Conservation (phyloP, 2,329 filamentous ascomycete genomes). For the Falciphora oryzae region DNA sequence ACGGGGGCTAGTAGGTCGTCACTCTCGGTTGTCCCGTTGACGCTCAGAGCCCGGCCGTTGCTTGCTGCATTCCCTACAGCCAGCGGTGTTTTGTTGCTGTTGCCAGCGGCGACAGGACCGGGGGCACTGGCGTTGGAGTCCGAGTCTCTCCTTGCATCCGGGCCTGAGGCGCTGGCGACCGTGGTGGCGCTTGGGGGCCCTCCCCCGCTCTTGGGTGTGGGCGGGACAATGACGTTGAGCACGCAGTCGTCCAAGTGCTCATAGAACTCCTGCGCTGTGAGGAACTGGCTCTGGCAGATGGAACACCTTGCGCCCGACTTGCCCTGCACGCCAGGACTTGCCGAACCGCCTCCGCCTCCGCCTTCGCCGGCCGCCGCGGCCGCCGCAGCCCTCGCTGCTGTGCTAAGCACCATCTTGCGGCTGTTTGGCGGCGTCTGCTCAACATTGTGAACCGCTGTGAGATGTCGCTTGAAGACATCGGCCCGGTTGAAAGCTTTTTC, state of each 20-base stretch:
- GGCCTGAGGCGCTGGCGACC: slow-evolving; percentile 8
- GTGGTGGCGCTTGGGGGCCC: slow-evolving; percentile 16
- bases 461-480: slow-evolving; percentile 93
- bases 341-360: slow-evolving; percentile 2
- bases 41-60: neutral
- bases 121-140: neutral
- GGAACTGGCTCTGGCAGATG: slow-evolving; percentile 75
- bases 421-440: slow-evolving; percentile 92
- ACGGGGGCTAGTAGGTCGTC: neutral
- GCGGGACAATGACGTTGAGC: slow-evolving; percentile 52
- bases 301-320: slow-evolving; percentile 68
- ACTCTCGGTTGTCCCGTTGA: neutral
- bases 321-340: slow-evolving; percentile 10
- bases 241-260: slow-evolving; percentile 78
- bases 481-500: slow-evolving; percentile 96
- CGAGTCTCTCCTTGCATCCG: slow-evolving; percentile 20
- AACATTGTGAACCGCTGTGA: slow-evolving; percentile 88
- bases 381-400: slow-evolving; percentile 16
- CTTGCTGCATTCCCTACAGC: neutral
- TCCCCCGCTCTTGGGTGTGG: slow-evolving; percentile 29
- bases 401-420: slow-evolving; percentile 59
- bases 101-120: neutral
- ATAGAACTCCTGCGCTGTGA: slow-evolving; percentile 91
- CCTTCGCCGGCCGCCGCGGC: slow-evolving; percentile 14
- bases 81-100: neutral